Percentiles rank a stretch among this genome's conserved stretches.
These are phyloP conservation scores for Clavispora carvajalis DNA, from an alignment of 805 yeast genomes.

Conservation along the genomic window DNA sequence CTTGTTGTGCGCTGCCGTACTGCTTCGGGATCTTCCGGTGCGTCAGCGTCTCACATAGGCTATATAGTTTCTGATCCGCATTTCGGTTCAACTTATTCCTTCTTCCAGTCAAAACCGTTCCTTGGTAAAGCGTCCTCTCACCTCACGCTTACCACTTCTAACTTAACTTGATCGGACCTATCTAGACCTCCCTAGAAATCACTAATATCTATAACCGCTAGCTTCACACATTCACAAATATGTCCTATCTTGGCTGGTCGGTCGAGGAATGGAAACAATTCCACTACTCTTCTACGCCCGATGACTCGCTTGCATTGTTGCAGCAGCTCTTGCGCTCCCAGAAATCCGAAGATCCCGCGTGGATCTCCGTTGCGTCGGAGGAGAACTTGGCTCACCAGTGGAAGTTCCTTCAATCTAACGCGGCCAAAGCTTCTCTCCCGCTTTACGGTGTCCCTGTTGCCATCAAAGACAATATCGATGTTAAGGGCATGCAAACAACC, in stretches of 20 bases:
- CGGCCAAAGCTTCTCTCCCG: slow-evolving; percentile 50
- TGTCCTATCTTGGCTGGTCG: slow-evolving; percentile 60
- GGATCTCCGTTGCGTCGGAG: slow-evolving; percentile 74
- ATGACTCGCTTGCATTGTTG: slow-evolving; percentile 51
- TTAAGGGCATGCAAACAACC: slow-evolving; percentile 73
- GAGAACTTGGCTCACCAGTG: slow-evolving; percentile 73
- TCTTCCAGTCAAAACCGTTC: not conserved
- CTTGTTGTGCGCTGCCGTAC: not conserved
- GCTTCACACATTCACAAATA: too few species aligned
- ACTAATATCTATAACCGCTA: too few species aligned
- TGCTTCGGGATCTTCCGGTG: not conserved
- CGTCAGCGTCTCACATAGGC: not conserved
- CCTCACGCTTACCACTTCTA: not conserved
- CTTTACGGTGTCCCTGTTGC: slow-evolving; percentile 95
- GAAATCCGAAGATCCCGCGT: slow-evolving; percentile 70
- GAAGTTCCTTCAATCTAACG: slow-evolving; percentile 61
- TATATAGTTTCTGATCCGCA: too few species aligned
- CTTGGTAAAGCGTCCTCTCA: not conserved
- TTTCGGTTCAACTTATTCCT: too few species aligned
- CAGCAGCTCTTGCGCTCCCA: slow-evolving; percentile 44
- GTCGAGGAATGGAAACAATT: slow-evolving; percentile 69
- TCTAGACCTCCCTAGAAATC: too few species aligned
- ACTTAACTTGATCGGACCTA: too few species aligned
- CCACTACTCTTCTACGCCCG: slow-evolving; percentile 59
- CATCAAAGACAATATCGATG: slow-evolving; percentile 92